Evolutionary conservation across 192 early-diverging fungal species (phyloP).

Genomic region (Radiomyces spectabilis): DNA sequence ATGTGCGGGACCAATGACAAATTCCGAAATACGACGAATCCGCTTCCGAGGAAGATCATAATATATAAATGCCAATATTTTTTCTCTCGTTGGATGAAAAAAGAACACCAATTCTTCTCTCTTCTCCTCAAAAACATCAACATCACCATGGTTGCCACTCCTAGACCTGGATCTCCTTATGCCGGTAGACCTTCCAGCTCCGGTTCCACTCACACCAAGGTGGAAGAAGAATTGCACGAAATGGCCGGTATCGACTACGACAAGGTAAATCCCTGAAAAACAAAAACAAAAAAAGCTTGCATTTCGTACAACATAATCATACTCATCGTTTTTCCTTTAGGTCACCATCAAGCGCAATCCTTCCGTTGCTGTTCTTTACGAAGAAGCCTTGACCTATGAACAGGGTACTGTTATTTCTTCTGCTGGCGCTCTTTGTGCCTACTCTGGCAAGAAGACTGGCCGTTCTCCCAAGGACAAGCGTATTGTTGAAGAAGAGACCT

Average conservation of each 20-base stretch:
- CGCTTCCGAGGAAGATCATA: not conserved
- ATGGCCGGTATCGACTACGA: conserved; percentile 74
- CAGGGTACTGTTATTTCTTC: conserved; percentile 84
- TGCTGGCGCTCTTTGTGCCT: conserved; percentile 83
- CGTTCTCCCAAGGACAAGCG: conserved; percentile 96
- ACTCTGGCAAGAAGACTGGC: conserved; percentile 89
- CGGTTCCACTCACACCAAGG: conserved; percentile 26
- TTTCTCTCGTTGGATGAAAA: not conserved
- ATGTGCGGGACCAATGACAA: not conserved
- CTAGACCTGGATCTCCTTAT: conserved; percentile 18
- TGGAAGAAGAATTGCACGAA: conserved; percentile 61
- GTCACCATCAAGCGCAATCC: conserved; percentile 79
- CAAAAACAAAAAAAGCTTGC: not conserved
- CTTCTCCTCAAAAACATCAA: not conserved
- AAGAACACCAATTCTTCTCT: not conserved
- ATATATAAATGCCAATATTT: not conserved
- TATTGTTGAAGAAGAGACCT: conserved; percentile 85
- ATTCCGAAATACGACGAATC: not conserved
- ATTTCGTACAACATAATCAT: no score
- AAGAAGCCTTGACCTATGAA: conserved; percentile 84
- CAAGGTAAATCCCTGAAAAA: conserved; percentile 29
- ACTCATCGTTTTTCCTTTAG: not conserved
- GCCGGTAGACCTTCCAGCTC: conserved; percentile 17
- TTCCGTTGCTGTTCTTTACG: conserved; percentile 84
- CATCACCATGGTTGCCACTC: conserved; percentile 14